Percentiles rank a stretch among this genome's conserved stretches.
phyloP scores from a whole-genome alignment of 192 early-diverging fungal genomes.

The Oehlia diaphana region DNA sequence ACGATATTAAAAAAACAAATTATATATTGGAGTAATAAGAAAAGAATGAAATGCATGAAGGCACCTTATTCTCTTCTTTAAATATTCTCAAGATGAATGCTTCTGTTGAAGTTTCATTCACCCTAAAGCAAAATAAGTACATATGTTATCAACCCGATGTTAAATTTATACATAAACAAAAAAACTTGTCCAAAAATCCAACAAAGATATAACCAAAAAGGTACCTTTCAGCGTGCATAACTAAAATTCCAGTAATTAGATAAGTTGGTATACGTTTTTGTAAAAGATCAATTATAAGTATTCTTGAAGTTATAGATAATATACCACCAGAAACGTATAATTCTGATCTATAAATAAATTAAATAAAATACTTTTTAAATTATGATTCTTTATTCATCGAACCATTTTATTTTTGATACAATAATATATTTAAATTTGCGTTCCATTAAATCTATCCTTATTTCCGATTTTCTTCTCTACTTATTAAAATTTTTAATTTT shows the following conservation, averaged over 20 bases:
- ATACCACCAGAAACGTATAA: slow-evolving; percentile 84
- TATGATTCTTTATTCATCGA: too few species aligned
- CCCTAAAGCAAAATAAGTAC: slow-evolving; percentile 35
- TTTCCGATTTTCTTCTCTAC: too few species aligned
- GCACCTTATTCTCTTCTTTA: slow-evolving; percentile 71
- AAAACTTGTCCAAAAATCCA: too few species aligned
- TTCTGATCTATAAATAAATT: slow-evolving; percentile 35
- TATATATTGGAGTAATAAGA: not conserved
- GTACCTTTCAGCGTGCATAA: slow-evolving; percentile 84
- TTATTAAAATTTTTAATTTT: too few species aligned
- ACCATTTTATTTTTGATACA: not conserved
- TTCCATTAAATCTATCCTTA: too few species aligned
- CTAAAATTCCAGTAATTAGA: slow-evolving; percentile 79
- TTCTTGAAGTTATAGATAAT: slow-evolving; percentile 81
- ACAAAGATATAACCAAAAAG: too few species aligned
- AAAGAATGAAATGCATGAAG: not conserved
- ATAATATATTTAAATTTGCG: too few species aligned
- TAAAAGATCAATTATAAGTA: slow-evolving; percentile 89
- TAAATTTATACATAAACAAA: too few species aligned
- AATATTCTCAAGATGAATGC: slow-evolving; percentile 86
- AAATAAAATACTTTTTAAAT: too few species aligned
- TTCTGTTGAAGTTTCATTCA: slow-evolving; percentile 79
- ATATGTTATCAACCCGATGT: too few species aligned
- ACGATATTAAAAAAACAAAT: not conserved
- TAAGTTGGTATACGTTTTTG: slow-evolving; percentile 72